Conservation (phyloP, 2,329 filamentous ascomycete genomes). For the Beauveria sp. region DNA sequence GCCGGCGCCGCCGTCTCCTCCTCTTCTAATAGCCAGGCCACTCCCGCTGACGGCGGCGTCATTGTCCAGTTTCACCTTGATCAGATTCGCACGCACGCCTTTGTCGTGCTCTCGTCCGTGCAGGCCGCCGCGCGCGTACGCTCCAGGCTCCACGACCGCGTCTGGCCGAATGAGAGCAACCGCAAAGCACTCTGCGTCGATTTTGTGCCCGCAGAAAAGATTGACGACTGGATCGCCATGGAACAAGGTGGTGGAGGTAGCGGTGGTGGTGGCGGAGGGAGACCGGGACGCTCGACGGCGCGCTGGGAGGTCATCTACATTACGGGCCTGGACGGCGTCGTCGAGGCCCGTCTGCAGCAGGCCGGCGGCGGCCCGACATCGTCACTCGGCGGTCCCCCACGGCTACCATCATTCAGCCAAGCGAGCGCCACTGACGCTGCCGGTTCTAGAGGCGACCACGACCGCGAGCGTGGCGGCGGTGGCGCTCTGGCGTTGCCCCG, state of each 20-base stretch:
- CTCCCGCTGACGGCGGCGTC: constrained; percentile 34
- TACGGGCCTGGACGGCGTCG: constrained; percentile 42
- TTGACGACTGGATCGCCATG: constrained; percentile 64
- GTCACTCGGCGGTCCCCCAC: not conserved
- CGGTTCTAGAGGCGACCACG: not conserved
- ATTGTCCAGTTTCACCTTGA: constrained; percentile 73
- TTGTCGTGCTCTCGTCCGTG: constrained; percentile 63
- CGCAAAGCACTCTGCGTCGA: constrained; percentile 83
- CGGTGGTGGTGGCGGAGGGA: constrained; percentile 19
- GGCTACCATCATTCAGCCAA: not conserved
- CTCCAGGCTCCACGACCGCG: constrained; percentile 62
- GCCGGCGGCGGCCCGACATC: not conserved
- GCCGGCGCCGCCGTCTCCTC: constrained; percentile 49
- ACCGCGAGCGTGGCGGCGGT: not conserved
- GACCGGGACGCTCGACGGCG: constrained; percentile 26
- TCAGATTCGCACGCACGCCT: constrained; percentile 78
- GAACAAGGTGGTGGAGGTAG: constrained; percentile 46
- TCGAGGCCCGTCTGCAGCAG: constrained; percentile 45
- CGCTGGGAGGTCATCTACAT: constrained; percentile 72
- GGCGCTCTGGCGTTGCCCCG: not conserved
- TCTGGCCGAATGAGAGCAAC: constrained; percentile 83
- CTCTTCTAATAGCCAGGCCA: constrained; percentile 24
- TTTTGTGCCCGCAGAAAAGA: constrained; percentile 71
- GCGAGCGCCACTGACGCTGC: not conserved
- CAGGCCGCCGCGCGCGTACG: constrained; percentile 71